A percentile compares a stretch with the other conserved stretches of the same genome.
Conservation (phyloP, 495 filamentous ascomycete species). For the Penicillium samsonianum region DNA sequence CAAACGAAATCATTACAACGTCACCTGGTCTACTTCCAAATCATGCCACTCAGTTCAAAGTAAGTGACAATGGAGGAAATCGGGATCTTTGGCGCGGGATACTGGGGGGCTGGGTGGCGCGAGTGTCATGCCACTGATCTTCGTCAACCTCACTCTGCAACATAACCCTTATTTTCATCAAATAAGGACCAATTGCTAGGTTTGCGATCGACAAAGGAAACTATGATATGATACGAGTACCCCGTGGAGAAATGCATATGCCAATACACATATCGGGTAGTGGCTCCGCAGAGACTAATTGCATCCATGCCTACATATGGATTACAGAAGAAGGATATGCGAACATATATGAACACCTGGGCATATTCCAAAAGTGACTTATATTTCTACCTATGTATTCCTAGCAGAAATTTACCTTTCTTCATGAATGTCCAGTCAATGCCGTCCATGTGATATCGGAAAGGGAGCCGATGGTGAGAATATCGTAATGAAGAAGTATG, state of each 20-base stretch:
- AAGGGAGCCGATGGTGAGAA: background rate
- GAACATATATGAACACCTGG: too few relatives aligned
- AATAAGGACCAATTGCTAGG: too few relatives aligned
- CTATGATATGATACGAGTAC: too few relatives aligned
- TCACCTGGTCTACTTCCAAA: conserved; percentile 5
- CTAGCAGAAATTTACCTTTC: background rate
- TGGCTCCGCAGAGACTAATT: background rate
- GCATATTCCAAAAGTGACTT: too few relatives aligned
- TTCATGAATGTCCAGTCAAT: background rate
- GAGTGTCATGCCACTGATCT: conserved; percentile 8
- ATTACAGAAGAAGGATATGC: background rate
- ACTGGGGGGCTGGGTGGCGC: conserved; percentile 5
- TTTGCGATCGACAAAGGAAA: too few relatives aligned
- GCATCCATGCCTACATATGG: background rate
- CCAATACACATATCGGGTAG: background rate
- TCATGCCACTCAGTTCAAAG: conserved; percentile 9
- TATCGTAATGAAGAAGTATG: background rate
- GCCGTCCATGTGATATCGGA: background rate
- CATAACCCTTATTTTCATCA: background rate
- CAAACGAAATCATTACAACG: background rate
- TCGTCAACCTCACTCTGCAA: background rate
- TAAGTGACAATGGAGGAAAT: background rate
- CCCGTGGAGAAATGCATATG: too few relatives aligned
- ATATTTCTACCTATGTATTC: too few relatives aligned
- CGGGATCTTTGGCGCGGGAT: conserved; percentile 5